Evolutionary conservation across 192 early-diverging fungal species (phyloP).

Genomic region (Martensiomyces pterosporus): DNA sequence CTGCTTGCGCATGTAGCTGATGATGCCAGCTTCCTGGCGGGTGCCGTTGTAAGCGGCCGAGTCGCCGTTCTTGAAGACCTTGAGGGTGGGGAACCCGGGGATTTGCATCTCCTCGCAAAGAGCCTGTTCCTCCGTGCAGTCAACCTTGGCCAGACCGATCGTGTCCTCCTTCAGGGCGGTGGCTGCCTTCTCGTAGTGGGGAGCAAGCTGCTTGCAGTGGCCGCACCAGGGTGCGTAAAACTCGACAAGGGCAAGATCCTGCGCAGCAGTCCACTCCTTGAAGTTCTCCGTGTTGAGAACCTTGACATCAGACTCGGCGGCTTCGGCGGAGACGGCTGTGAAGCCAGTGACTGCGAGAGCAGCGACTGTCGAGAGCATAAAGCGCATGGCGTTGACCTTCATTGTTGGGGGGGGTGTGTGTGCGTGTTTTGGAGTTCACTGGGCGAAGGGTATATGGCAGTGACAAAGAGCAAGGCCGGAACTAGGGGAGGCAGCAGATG

Average conservation of each 20-base stretch:
- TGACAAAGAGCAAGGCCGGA: too few species aligned
- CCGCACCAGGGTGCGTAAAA: constrained; percentile 99
- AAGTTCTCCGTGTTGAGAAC: constrained; percentile 61
- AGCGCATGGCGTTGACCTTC: constrained; percentile 47
- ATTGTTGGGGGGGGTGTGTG: too few species aligned
- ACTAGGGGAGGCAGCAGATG: too few species aligned
- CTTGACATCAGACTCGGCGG: constrained; percentile 52
- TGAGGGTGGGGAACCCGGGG: constrained; percentile 90
- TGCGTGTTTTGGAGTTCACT: too few species aligned
- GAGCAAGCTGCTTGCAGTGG: constrained; percentile 91
- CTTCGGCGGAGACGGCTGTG: constrained; percentile 3
- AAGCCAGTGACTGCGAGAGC: constrained; percentile 30
- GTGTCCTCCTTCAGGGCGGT: constrained; percentile 70
- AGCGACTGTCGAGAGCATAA: constrained; percentile 44
- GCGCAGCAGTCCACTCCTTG: constrained; percentile 52
- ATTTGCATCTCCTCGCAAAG: constrained; percentile 80
- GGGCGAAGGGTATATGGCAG: too few species aligned
- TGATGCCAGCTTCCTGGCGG: constrained; percentile 82
- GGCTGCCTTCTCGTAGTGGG: constrained; percentile 92
- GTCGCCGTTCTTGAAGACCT: constrained; percentile 75
- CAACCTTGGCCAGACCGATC: constrained; percentile 89
- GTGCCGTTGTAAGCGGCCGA: constrained; percentile 77
- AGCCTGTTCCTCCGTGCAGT: constrained; percentile 86
- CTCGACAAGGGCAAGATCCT: constrained; percentile 80
- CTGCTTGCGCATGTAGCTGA: constrained; percentile 94